phyloP scores from a whole-genome alignment of 257 asterid genomes.

The Gynochthodes officinalis region DNA sequence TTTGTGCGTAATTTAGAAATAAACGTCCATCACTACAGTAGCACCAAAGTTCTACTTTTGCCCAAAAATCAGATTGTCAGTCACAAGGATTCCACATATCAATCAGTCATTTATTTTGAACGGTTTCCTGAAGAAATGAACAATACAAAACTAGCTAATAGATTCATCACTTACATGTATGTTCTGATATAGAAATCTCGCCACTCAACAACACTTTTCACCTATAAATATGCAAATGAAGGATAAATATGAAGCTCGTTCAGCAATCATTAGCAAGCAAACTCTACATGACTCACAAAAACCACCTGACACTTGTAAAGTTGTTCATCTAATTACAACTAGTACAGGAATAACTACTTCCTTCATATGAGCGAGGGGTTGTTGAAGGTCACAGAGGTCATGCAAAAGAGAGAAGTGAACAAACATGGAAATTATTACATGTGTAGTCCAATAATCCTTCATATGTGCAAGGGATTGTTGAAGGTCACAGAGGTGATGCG shows the following conservation, averaged over 20 bases:
- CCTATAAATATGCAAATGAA: constrained; percentile 37
- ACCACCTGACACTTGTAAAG: background rate
- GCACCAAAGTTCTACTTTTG: too few species aligned
- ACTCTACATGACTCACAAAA: background rate
- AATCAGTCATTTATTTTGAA: background rate
- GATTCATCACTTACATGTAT: constrained; percentile 48
- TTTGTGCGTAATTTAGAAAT: background rate
- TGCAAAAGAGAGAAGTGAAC: background rate
- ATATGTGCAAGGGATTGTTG: too few species aligned
- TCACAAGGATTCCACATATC: background rate
- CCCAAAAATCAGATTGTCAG: background rate
- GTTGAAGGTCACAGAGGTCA: background rate
- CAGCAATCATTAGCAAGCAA: background rate
- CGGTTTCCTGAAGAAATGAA: background rate
- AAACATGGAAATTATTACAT: background rate
- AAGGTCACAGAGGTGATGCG: too few species aligned
- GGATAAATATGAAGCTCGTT: background rate
- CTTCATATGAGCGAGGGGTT: background rate
- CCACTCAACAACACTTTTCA: constrained; percentile 92
- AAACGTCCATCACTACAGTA: background rate
- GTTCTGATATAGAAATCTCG: constrained; percentile 75
- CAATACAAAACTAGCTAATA: background rate
- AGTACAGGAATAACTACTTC: too few species aligned
- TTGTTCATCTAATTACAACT: background rate
- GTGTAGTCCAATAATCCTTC: too few species aligned